Base-by-base conservation (phyloP, 345 rosid genomes). In the Sapria himalayana region DNA sequence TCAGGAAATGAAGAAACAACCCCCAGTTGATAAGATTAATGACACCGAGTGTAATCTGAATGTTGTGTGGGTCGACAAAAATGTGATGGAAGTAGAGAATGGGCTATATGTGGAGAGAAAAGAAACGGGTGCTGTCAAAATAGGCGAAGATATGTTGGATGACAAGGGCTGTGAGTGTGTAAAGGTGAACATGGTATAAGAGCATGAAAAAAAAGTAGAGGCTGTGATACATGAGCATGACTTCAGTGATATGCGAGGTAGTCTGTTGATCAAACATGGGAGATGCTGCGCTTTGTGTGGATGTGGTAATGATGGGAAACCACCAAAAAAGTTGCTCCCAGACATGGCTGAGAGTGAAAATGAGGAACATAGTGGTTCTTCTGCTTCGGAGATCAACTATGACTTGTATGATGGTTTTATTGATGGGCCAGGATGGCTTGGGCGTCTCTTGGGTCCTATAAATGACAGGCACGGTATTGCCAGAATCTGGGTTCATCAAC, bases 401-500 rank as follows among this genome's bases (percentile, higher is more conserved):
- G 94, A 81, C 57, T 46, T 71, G 43, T 66, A 81, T 78, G 98
- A 89, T 72, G 98, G 98, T 59, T 89, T 89, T 56, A 85, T 84
- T 35, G 81, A 89, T 47, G 94, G 74, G 46, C 71, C 94, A 41
- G 85, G 78, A 23, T 86, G 97, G 97, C 89, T 86, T 54, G 97
- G 94, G 46, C 85, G 74, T 44, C 73, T 81, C 13, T 62, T 86
- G 67, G 97, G 97, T 41, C 94, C 97, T 41, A 59, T 81, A 57
- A 81, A 81, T 44, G 97, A 86, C 51, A 92, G 92, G 9, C 63
- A 78, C 66, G 97, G 97, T 46, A 81, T 86, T 62, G 85, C 97
- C 61, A 74, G 94, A 61, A 86, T 76, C 29, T 86, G 97, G 97
- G 97, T 81, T 68, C 97, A 81, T 67, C 97, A 78, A 66, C 67